Base-by-base conservation (phyloP, 352 stramenopile species). In the Peronospora belbahrii region DNA sequence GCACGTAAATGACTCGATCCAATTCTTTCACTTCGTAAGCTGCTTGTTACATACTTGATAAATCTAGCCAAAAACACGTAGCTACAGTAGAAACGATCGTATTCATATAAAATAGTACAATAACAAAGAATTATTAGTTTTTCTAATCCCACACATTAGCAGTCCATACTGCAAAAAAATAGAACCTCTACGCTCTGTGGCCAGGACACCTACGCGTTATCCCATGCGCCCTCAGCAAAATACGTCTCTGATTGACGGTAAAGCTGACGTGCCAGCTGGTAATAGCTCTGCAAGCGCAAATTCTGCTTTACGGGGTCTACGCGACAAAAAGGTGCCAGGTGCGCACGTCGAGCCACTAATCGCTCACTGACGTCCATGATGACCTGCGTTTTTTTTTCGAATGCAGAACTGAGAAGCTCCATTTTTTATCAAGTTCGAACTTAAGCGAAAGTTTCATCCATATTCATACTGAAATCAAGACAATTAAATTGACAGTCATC, bases 51-150 rank as follows among this genome's bases (percentile, higher is more conserved):
- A 23, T 59, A 91, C 80, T 86, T 85, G 61, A 88, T 83, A 43
- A 88, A 86, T 28, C 73, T 78, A 42, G 73, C 76, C n/a, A 91
- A 56, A 41, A 83, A 81, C 30, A 88, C 79, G 51, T 88, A 91
- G n/a, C 80, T 91, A 43, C 14, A 59, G 6, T 9, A 41, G 11
- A 10, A 34, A 27, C n/a, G 33, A 34, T 31, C 27, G n/a, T 14
- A 25, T 2, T n/a, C 45, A 20, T 30, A 37, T 18, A 51, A 2
- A 32, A 46, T 2, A 33, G 14, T 15, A 52, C 11, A 18, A 18
- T 13, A 3, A 17, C 17, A 61, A 23, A 44, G 2, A 52, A 24
- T 27, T n/a, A n/a, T n/a, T n/a, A n/a, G n/a, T n/a, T n/a, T n/a
- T 23, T 9, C 8, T 33, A 1, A 15, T 6, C 3, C 9, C 25